Percentiles rank a stretch among this genome's conserved stretches.
phyloP scores from a whole-genome alignment of 805 yeast genomes.

The Cephaloascus albidus region DNA sequence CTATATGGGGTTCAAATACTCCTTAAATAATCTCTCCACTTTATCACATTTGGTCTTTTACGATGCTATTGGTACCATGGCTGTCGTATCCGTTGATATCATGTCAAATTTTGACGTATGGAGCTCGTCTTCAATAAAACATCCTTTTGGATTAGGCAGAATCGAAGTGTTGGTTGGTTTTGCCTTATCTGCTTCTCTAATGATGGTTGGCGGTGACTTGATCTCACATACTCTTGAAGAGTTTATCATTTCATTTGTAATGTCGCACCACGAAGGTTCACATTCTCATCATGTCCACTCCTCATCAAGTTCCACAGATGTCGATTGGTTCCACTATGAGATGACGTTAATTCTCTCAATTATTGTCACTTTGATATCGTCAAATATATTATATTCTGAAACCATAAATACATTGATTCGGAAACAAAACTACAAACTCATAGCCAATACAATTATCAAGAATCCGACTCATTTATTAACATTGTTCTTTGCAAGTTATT shows the following conservation, averaged over 20 bases:
- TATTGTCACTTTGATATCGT: slow-evolving; percentile 10
- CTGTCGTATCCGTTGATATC: slow-evolving; percentile 63
- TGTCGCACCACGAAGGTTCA: slow-evolving; percentile 11
- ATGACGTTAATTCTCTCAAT: slow-evolving; percentile 13
- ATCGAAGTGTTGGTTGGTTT: slow-evolving; percentile 82
- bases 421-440: background rate
- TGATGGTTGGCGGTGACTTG: slow-evolving; percentile 88
- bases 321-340: slow-evolving; percentile 20
- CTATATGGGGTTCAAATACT: slow-evolving; percentile 45
- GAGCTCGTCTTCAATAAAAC: slow-evolving; percentile 70
- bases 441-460: slow-evolving; percentile 6
- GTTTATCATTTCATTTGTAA: slow-evolving; percentile 34
- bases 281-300: slow-evolving; percentile 13
- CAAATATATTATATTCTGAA: background rate
- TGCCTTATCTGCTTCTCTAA: slow-evolving; percentile 72
- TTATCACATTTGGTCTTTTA: slow-evolving; percentile 82
- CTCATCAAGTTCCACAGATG: slow-evolving; percentile 3
- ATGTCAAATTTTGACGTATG: slow-evolving; percentile 91
- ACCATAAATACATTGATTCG: background rate
- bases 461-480: slow-evolving; percentile 39
- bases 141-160: slow-evolving; percentile 92
- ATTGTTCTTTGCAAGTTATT: slow-evolving; percentile 26
- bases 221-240: slow-evolving; percentile 85
- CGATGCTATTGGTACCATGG: slow-evolving; percentile 71
- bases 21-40: slow-evolving; percentile 57